phyloP scores from a whole-genome alignment of 345 rosid genomes.

The Brassica napus region Da-Ae NC_063447.1:1041001-1041500 shows the following conservation, averaged over 20 bases:
- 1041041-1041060: conserved; percentile 76
- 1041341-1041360: conserved; percentile 37
- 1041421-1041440: conserved; percentile 70
- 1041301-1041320: conserved; percentile 47
- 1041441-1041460: conserved; percentile 62
- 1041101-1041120: conserved; percentile 70
- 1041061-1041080: conserved; percentile 74
- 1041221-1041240: conserved; percentile 45
- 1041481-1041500: conserved; percentile 76
- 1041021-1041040: conserved; percentile 65
- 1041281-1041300: conserved; percentile 45
- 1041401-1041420: conserved; percentile 68
- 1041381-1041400: conserved; percentile 58
- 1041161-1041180: conserved; percentile 86
- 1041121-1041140: conserved; percentile 86
- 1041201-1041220: conserved; percentile 41
- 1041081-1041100: conserved; percentile 68
- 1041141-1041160: conserved; percentile 76
- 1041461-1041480: conserved; percentile 52
- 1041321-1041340: conserved; percentile 44
- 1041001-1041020: conserved; percentile 83
- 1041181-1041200: conserved; percentile 71
- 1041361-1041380: conserved; percentile 73
- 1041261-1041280: conserved; percentile 41
- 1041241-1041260: conserved; percentile 40